Base-by-base conservation (phyloP, 495 filamentous ascomycete genomes). In the Penicillium odoratum region DNA sequence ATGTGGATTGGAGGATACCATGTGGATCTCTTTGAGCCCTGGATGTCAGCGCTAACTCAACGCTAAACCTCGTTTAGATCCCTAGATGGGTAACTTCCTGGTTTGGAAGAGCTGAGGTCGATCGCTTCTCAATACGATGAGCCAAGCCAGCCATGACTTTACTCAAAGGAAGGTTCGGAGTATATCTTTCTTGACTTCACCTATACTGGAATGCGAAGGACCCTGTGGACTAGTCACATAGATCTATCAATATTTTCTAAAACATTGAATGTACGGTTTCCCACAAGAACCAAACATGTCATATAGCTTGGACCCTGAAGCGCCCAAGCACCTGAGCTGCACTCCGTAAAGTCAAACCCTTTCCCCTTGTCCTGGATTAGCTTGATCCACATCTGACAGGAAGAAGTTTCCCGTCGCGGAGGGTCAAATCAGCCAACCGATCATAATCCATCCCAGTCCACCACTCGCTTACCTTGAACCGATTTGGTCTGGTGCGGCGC, bases 401-500 rank as follows among this genome's bases (percentile, higher is more conserved):
- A 38, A 30, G n/a, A 48, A 55, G 45, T 1, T 38, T 25, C 53
- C 44, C n/a, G 21, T 25, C 18, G 33, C 9, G n/a, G 11, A 40
- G 2, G 7, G 13, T 3, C 46, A 40, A 21, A 40, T 50, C 42
- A 54, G n/a, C 31, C 34, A 21, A 18, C 28, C 42, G 21, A 54
- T 36, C 31, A 34, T 31, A 15, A 18, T 4, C 55, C 31, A 34
- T 44, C 45, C 55, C 59, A 53, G 58, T 61, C 60, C 62, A 61
- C 55, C 21, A 53, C 52, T 69, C 64, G 64, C 67, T 65, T 67
- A 64, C 60, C 44, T 59, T 62, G 47, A 36, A 67, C 64, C 28
- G 50, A 60, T 65, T 55, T 13, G 55, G 18, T 31, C 48, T 51
- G 29, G 26, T n/a, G 30, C 10, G 42, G 18, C 60, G 63, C 66